phyloP scores from a whole-genome alignment of 2,329 filamentous ascomycete genomes.

The Peltaster fructicola region DNA sequence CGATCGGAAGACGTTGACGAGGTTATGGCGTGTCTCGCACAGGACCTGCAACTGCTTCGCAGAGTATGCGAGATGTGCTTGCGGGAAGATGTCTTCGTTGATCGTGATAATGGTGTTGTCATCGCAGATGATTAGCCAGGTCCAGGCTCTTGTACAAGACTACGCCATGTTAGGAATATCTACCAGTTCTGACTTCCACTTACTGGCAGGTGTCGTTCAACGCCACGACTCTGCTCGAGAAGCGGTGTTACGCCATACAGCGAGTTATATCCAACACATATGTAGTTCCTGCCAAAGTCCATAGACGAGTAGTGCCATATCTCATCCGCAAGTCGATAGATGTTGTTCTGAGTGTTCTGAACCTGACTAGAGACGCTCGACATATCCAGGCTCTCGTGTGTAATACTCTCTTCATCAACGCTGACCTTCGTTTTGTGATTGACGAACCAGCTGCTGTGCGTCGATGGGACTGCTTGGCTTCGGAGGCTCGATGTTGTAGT shows the following conservation, averaged over 20 bases:
- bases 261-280: conserved; percentile 57
- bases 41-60: conserved; percentile 28
- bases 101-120: conserved; percentile 56
- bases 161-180: too few species aligned
- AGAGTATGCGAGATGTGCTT: conserved; percentile 14
- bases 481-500: conserved; percentile 7
- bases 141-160: too few species aligned
- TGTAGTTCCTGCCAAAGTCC: conserved; percentile 49
- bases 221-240: too few species aligned
- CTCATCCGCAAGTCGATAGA: conserved; percentile 45
- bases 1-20: conserved; percentile 43
- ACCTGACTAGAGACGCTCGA: conserved; percentile 13
- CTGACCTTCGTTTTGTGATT: conserved; percentile 3
- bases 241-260: conserved; percentile 33
- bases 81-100: conserved; percentile 39
- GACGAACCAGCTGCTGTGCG: conserved; percentile 4
- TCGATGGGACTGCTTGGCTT: too few species aligned
- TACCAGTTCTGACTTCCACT: too few species aligned
- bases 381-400: conserved; percentile 7
- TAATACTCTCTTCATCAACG: conserved; percentile 4
- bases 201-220: too few species aligned
- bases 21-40: conserved; percentile 37
- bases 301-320: conserved; percentile 63
- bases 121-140: conserved; percentile 51
- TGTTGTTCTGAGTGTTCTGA: conserved; percentile 19